Evolutionary conservation across 2,329 filamentous ascomycete genomes (phyloP).

Genomic region (Monosporascus cannonballus): DNA sequence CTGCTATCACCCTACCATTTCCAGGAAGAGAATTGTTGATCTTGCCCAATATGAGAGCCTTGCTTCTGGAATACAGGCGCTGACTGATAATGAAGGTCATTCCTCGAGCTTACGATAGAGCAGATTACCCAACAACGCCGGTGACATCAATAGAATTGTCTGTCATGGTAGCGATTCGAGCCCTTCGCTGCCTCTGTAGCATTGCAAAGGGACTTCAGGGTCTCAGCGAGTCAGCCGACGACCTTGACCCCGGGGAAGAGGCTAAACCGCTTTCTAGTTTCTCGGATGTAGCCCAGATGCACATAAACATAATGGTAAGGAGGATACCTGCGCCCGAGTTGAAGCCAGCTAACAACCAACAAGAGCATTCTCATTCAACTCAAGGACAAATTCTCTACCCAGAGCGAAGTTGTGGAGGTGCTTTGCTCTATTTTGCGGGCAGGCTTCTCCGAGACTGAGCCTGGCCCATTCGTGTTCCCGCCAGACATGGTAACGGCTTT

Average conservation of each 20-base stretch:
- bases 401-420: slow-evolving; percentile 64
- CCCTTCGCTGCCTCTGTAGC: slow-evolving; percentile 61
- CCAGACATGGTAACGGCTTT: slow-evolving; percentile 60
- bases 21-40: too few species aligned
- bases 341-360: slow-evolving; percentile 33
- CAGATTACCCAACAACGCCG: slow-evolving; percentile 16
- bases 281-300: slow-evolving; percentile 27
- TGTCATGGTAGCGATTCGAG: slow-evolving; percentile 44
- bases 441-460: slow-evolving; percentile 68
- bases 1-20: too few species aligned
- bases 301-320: slow-evolving; percentile 41
- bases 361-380: slow-evolving; percentile 28
- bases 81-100: slow-evolving; percentile 17
- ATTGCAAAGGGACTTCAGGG: slow-evolving; percentile 69
- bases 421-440: slow-evolving; percentile 66
- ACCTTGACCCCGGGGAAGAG: slow-evolving; percentile 51
- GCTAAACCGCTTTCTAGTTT: slow-evolving; percentile 1
- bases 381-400: slow-evolving; percentile 47
- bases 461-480: slow-evolving; percentile 73
- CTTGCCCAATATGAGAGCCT: too few species aligned
- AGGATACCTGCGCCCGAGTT: slow-evolving; percentile 37
- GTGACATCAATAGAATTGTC: slow-evolving; percentile 34
- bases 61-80: slow-evolving; percentile 10
- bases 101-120: slow-evolving; percentile 22
- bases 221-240: slow-evolving; percentile 59